Conservation (phyloP, 2,329 filamentous ascomycete genomes). For the Sclerotinia borealis region DNA sequence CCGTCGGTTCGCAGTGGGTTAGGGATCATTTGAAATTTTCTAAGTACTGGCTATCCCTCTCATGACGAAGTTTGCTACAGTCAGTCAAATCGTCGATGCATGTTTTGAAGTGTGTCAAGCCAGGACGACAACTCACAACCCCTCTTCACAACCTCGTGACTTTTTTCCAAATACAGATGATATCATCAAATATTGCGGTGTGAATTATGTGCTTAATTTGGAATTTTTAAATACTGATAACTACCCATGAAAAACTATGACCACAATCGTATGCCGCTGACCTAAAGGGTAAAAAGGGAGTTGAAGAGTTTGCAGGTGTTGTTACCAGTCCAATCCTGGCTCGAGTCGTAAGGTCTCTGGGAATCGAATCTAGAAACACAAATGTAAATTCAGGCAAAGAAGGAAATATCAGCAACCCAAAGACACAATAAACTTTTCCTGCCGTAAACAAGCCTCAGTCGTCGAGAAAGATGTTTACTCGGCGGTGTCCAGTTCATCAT, state of each 20-base stretch:
- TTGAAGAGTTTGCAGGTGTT: not conserved
- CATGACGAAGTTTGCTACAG: not conserved
- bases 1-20: not conserved
- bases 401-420: slow-evolving; percentile 27
- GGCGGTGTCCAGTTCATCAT: slow-evolving; percentile 94
- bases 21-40: not conserved
- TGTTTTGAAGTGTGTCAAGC: not conserved
- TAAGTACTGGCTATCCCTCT: not conserved
- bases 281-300: not conserved
- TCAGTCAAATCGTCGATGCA: not conserved
- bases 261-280: slow-evolving; percentile 3
- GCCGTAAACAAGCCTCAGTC: slow-evolving; percentile 21
- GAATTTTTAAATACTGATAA: slow-evolving; percentile 12
- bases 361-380: slow-evolving; percentile 32
- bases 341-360: slow-evolving; percentile 18
- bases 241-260: slow-evolving; percentile 10
- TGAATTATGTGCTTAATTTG: slow-evolving; percentile 13
- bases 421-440: slow-evolving; percentile 25
- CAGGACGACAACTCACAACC: not conserved
- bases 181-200: not conserved
- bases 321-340: slow-evolving; percentile 5
- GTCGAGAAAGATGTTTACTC: slow-evolving; percentile 48
- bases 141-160: not conserved
- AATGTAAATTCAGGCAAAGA: slow-evolving; percentile 28
- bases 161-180: not conserved